Evolutionary conservation across 1,284 basidiomycete genomes (phyloP).

Genomic region (Ceratobasidium sp.): DNA sequence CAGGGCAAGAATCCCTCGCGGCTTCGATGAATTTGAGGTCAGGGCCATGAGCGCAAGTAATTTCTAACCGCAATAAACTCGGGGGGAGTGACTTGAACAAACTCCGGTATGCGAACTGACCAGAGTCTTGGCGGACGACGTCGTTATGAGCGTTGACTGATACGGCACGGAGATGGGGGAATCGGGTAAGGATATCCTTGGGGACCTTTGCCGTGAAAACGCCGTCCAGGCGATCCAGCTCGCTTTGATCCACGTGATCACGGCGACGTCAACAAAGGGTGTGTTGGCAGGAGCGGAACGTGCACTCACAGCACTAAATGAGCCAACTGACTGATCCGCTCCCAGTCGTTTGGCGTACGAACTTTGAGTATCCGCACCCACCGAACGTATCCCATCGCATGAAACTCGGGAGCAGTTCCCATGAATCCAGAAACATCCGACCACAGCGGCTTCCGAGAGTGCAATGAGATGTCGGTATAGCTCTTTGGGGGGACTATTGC

Average conservation of each 20-base stretch:
- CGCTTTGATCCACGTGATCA: constrained; percentile 1
- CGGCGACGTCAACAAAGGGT: background rate
- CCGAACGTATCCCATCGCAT: constrained; percentile 10
- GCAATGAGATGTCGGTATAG: background rate
- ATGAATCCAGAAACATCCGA: background rate
- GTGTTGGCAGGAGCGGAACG: background rate
- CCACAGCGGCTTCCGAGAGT: constrained; percentile 9
- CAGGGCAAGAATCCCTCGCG: constrained; percentile 3
- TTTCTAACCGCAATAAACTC: constrained; percentile 21
- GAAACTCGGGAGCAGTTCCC: background rate
- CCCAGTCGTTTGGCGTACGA: background rate
- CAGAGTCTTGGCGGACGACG: constrained; percentile 4
- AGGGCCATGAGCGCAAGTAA: constrained; percentile 35
- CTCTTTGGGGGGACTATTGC: background rate
- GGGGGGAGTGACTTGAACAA: constrained; percentile 18
- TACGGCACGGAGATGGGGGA: constrained; percentile 16
- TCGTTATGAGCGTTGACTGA: constrained; percentile 29
- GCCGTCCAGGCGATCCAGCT: constrained; percentile 11
- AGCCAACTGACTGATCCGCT: background rate
- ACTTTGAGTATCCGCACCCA: constrained; percentile 23
- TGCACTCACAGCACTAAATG: constrained; percentile 12
- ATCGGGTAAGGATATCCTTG: constrained; percentile 6
- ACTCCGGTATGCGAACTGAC: constrained; percentile 37
- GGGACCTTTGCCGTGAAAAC: background rate
- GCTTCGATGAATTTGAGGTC: constrained; percentile 41